Percentiles rank a stretch among this genome's conserved stretches.
Conservation (phyloP, 352 stramenopile species). For the Phytophthora fragariaefolia region DNA sequence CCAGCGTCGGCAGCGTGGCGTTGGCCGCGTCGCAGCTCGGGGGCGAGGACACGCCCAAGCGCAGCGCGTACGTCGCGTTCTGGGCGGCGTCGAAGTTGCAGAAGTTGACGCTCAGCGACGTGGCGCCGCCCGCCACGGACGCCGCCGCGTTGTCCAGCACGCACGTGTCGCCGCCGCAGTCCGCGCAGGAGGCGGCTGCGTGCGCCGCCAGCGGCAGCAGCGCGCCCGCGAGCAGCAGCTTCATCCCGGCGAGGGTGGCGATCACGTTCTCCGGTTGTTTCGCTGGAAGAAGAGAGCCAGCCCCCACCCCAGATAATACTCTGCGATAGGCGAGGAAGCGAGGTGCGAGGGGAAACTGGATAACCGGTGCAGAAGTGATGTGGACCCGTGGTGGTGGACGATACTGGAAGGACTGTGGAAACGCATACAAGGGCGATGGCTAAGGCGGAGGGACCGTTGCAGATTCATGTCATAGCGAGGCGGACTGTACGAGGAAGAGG, state of each 20-base stretch:
- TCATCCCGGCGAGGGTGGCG: slow-evolving; percentile 11
- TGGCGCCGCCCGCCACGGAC: slow-evolving; percentile 44
- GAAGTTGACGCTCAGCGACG: slow-evolving; percentile 55
- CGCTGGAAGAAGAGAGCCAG: too few species aligned
- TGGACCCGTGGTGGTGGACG: too few species aligned
- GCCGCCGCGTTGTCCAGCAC: slow-evolving; percentile 56
- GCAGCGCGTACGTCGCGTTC: slow-evolving; percentile 41
- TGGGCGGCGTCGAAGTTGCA: slow-evolving; percentile 69
- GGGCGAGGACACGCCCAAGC: slow-evolving; percentile 54
- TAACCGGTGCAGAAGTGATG: too few species aligned
- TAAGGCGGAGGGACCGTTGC: too few species aligned
- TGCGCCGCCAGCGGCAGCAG: slow-evolving; percentile 13
- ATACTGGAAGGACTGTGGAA: too few species aligned
- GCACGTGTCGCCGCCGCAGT: slow-evolving; percentile 63
- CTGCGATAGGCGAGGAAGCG: too few species aligned
- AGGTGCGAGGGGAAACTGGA: too few species aligned
- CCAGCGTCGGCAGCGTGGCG: slow-evolving; percentile 47
- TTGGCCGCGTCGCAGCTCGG: slow-evolving; percentile 53
- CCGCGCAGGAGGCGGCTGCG: slow-evolving; percentile 51
- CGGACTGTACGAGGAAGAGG: too few species aligned
- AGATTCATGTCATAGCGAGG: too few species aligned
- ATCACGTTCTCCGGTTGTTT: background rate
- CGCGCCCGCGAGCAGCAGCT: slow-evolving; percentile 20
- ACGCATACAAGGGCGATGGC: too few species aligned
- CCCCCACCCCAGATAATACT: too few species aligned